Evolutionary conservation across 1,284 basidiomycete species (phyloP), one percentile per base, ranked within the genome.

Genomic region (Ganoderma lingzhi): DNA sequence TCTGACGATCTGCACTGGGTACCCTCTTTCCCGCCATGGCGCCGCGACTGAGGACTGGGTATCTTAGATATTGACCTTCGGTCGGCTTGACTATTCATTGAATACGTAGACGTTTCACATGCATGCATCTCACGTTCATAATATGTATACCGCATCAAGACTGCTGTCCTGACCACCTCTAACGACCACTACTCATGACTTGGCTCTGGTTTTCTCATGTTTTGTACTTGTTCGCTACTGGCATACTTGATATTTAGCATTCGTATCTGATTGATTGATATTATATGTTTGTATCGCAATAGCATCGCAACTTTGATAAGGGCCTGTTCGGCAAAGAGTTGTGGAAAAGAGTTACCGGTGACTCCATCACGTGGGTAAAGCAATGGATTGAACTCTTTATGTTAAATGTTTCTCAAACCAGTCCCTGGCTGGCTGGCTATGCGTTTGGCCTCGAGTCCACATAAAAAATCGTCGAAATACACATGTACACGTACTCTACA

Each of bases 111-210:
- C 15, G 12, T 10, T 30, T 17, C 55, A 19, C 6, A 55, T 35
- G 8, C 19, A 48, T 56, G 15, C 55, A 19, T 56, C 32, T 30
- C 19, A 6, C 55, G 17, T 35, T 93, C 90, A 74, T 90, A 86
- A 77, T 91, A 93, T 76, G 10, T 51, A 51, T 51, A 51, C 23
- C 23, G 23, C 48, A 51, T 23, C 23, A 23, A 48, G 48, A 51
- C 48, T 51, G 48, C 10, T 14, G 28, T 51, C 48, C 48, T 28
- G 23, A 28, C 17, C 23, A 51, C 48, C 48, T 14, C 48, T 51
- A 28, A 51, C 23, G 48, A 28, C 48, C 48, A 51, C 48, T 28
- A 12, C 48, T 51, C 48, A 51, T 51, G 48, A 51, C 9, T 28
- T 51, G 23, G 19, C 48, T 9, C 23, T 2, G 23, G 12, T 28